Evolutionary conservation across 371 early-diverging fungal genomes (phyloP), one percentile per base, ranked within the genome.

Genomic region (Dichotomocladium elegans): DNA sequence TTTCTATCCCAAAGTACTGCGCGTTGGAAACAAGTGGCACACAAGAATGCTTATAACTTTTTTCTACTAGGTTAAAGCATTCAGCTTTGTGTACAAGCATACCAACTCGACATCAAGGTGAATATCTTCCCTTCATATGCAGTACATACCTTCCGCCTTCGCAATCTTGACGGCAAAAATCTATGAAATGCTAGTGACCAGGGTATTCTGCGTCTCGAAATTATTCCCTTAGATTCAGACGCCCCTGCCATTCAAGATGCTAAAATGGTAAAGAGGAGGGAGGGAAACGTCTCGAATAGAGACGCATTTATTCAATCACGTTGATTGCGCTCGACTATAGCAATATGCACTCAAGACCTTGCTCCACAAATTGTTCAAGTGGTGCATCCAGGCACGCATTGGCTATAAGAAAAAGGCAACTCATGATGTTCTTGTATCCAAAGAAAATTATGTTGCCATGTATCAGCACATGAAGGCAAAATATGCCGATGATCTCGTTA

Each of bases 351-450:
- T 84, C 59, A 77, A 64, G 28, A 81, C 80, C 15, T 63, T 91
- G 33, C 65, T 88, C 33, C 86, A 84, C 53, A 83, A 81, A 49
- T 62, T 90, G 7, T 89, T 77, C 67, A 91, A 91, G 54, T 91
- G 91, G 91, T 86, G 86, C 21, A 80, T 82, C 25, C 88, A 86
- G 41, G 70, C 80, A 14, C 64, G 81, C 15, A 63, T 83, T n/a
- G 93, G 92, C 0, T 90, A 90, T 53, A 78, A 80, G 45, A 90
- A 90, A 58, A 78, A 83, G 24, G 82, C 83, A 7, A 68, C 74
- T 21, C 88, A 88, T 61, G 92, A 92, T 57, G 60, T 84, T 10
- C 47, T 90, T 26, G 84, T 92, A 4, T 72, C 80, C 15, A 86
- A 91, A 57, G 87, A 85, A 11, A 59, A 57, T 7, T 93, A 89